These are phyloP conservation scores for Trichoderma sp. DNA, from an alignment of 2,329 filamentous ascomycete species.

Conservation along the genomic window DNA sequence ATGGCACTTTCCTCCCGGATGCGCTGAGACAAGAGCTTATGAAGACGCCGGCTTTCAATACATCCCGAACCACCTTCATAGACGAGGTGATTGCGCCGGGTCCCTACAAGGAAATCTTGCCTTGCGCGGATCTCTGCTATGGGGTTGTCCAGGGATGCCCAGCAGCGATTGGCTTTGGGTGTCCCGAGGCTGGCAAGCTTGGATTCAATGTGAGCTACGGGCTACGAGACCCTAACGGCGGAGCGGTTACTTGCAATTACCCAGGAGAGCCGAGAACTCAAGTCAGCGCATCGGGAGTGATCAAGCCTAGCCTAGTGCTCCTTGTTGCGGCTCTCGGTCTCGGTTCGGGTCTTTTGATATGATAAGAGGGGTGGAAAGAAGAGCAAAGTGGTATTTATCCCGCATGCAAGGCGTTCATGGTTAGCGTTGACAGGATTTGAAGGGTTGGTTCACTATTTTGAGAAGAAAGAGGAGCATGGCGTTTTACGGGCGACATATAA, in stretches of 20 bases:
- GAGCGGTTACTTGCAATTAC: conserved; percentile 38
- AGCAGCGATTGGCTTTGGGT: conserved; percentile 69
- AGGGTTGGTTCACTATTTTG: neutral
- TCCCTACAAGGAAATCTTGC: conserved; percentile 90
- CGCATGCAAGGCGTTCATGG: conserved; percentile 14
- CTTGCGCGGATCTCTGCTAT: conserved; percentile 86
- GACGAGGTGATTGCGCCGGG: conserved; percentile 72
- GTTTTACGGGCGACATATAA: conserved; percentile 7
- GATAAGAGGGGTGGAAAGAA: neutral
- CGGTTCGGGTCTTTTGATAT: neutral
- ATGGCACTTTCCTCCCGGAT: conserved; percentile 57
- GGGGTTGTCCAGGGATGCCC: conserved; percentile 84
- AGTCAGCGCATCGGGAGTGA: conserved; percentile 22
- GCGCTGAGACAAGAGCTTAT: conserved; percentile 29
- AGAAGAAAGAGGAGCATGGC: conserved; percentile 1
- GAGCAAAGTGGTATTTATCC: neutral
- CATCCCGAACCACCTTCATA: conserved; percentile 69
- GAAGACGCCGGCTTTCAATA: conserved; percentile 31
- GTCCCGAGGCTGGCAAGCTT: conserved; percentile 52
- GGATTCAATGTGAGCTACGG: conserved; percentile 40
- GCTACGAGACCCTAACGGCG: conserved; percentile 25
- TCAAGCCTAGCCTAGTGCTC: conserved; percentile 23
- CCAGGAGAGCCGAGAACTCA: conserved; percentile 38
- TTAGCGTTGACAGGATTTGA: neutral
- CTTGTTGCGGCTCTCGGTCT: conserved; percentile 19